Evolutionary conservation across 2,329 filamentous ascomycete species (phyloP).

Genomic region (Penicillium janthinellum): DNA sequence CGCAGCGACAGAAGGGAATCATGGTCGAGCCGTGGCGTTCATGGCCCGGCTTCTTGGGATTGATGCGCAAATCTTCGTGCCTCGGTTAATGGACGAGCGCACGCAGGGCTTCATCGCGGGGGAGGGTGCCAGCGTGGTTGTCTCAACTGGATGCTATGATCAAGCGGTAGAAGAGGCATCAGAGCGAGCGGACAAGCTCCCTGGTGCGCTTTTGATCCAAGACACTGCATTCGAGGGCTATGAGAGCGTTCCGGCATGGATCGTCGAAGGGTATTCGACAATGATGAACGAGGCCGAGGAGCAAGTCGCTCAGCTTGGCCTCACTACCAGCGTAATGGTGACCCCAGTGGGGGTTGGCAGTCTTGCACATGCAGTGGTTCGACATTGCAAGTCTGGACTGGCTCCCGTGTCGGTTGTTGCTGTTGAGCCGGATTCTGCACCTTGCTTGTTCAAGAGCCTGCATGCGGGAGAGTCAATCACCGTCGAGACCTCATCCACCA

Average conservation of each 20-base stretch:
- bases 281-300: constrained; percentile 69
- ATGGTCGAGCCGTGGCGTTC: constrained; percentile 70
- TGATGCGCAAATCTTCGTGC: constrained; percentile 63
- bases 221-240: constrained; percentile 71
- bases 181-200: constrained; percentile 37
- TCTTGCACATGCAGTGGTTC: constrained; percentile 68
- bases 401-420: constrained; percentile 55
- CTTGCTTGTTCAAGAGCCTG: constrained; percentile 55
- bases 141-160: constrained; percentile 65
- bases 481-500: constrained; percentile 62
- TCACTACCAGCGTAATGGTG: constrained; percentile 56
- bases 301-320: constrained; percentile 54
- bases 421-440: constrained; percentile 69
- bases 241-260: constrained; percentile 68
- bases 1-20: constrained; percentile 75
- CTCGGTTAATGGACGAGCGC: constrained; percentile 56
- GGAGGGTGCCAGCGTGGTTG: constrained; percentile 64
- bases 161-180: constrained; percentile 57
- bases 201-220: constrained; percentile 61
- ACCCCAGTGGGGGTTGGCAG: constrained; percentile 73
- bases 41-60: constrained; percentile 66
- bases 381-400: constrained; percentile 60
- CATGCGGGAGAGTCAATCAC: constrained; percentile 50
- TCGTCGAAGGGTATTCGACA: constrained; percentile 75
- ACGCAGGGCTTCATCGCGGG: constrained; percentile 58